Percentiles rank a stretch among this genome's conserved stretches.
These are phyloP conservation scores for slime mould (Dictyostelium discoideum) DNA, from an alignment of 78 protist genomes.

Conservation along the genomic window DNA sequence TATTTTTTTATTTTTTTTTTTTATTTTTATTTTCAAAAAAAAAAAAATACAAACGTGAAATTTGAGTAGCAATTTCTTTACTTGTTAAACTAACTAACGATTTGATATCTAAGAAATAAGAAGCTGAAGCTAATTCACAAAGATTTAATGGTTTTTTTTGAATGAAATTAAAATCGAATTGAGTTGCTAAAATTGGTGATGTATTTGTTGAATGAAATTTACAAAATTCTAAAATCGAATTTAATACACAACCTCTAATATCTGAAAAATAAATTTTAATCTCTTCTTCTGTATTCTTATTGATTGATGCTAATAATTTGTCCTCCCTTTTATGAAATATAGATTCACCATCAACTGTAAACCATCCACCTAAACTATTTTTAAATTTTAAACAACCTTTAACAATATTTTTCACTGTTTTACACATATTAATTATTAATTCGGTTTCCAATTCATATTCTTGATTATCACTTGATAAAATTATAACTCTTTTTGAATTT, in stretches of 20 bases:
- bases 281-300: neutral
- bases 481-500: neutral
- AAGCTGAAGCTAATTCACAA: neutral
- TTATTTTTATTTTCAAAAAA: too few relatives aligned
- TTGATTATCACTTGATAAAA: neutral
- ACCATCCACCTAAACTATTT: neutral
- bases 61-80: slow-evolving; percentile 54
- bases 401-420: neutral
- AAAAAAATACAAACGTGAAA: slow-evolving; percentile 40
- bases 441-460: neutral
- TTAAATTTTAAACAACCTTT: neutral
- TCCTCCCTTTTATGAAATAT: neutral
- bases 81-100: slow-evolving; percentile 47
- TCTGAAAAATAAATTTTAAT: neutral
- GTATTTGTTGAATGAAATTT: neutral
- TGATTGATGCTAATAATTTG: neutral
- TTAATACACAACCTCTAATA: neutral
- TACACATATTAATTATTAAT: neutral
- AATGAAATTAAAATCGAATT: neutral
- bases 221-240: neutral
- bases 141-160: neutral
- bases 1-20: too few relatives aligned
- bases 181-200: neutral
- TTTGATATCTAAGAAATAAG: slow-evolving; percentile 47
- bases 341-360: neutral